Conservation (phyloP, 2,329 filamentous ascomycete genomes). For the Didymella arachidicola region DNA sequence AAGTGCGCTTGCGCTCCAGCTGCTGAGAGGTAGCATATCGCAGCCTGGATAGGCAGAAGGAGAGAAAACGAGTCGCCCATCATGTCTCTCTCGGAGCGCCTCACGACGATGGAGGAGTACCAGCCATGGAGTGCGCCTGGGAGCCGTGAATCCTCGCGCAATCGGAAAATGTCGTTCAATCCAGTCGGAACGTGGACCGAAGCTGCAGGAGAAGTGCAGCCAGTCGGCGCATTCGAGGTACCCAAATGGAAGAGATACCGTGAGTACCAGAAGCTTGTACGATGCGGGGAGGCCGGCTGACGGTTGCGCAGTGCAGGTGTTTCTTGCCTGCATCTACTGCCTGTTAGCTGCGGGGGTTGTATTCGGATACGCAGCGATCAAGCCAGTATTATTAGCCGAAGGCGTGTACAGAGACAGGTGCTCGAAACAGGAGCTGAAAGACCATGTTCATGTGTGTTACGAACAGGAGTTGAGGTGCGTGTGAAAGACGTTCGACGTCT, state of each 20-base stretch:
- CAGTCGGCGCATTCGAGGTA: constrained; percentile 62
- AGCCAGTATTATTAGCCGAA: constrained; percentile 50
- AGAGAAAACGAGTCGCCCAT: constrained; percentile 11
- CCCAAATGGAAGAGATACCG: constrained; percentile 61
- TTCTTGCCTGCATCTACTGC: constrained; percentile 73
- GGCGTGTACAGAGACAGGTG: constrained; percentile 49
- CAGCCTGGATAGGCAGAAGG: not conserved
- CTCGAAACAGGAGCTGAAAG: constrained; percentile 47
- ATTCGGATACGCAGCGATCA: constrained; percentile 53
- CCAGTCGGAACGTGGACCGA: constrained; percentile 58
- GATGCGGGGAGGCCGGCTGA: constrained; percentile 26
- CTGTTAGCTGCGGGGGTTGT: constrained; percentile 72
- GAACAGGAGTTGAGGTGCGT: constrained; percentile 50
- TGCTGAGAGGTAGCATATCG: not conserved
- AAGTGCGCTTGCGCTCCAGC: not conserved
- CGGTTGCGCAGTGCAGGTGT: constrained; percentile 68
- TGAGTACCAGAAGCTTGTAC: constrained; percentile 43
- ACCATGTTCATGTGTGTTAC: constrained; percentile 47
- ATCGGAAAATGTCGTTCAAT: constrained; percentile 60
- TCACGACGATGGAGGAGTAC: constrained; percentile 53
- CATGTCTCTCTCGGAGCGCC: constrained; percentile 52
- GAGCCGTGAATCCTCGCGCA: constrained; percentile 47
- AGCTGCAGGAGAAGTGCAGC: constrained; percentile 50
- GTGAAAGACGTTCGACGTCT: constrained; percentile 63
- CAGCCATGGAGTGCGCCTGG: constrained; percentile 50